A percentile compares a stretch with the other conserved stretches of the same genome.
phyloP scores from a whole-genome alignment of 768 basidiomycete genomes.

The Amanita rimosa region DNA sequence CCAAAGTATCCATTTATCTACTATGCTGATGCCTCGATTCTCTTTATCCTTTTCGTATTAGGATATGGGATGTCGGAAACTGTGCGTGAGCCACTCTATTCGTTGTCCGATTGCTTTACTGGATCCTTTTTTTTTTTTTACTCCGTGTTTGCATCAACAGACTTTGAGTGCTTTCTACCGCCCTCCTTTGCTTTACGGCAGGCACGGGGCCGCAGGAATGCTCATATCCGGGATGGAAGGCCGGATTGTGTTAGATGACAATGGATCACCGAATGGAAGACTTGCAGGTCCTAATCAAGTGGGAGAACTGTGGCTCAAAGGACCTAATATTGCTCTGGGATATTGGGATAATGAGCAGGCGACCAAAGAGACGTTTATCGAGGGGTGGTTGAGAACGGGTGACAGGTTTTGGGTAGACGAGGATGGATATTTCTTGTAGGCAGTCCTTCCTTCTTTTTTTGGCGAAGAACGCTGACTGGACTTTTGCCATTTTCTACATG shows the following conservation, averaged over 20 bases:
- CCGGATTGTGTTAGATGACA: slow-evolving; percentile 49
- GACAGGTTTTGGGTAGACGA: slow-evolving; percentile 55
- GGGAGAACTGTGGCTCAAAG: slow-evolving; percentile 55
- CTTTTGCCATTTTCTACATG: slow-evolving; percentile 15
- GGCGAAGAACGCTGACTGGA: neutral
- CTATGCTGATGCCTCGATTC: neutral
- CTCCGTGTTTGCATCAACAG: slow-evolving; percentile 18
- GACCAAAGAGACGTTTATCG: slow-evolving; percentile 52
- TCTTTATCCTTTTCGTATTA: slow-evolving; percentile 11
- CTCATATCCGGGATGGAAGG: slow-evolving; percentile 56
- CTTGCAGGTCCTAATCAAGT: slow-evolving; percentile 42
- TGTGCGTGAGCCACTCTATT: slow-evolving; percentile 23
- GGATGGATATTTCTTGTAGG: slow-evolving; percentile 57
- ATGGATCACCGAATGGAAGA: slow-evolving; percentile 16
- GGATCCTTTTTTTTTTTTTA: neutral
- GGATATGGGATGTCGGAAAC: slow-evolving; percentile 68
- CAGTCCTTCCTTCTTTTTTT: slow-evolving; percentile 4
- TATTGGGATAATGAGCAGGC: slow-evolving; percentile 68
- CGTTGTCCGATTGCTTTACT: neutral
- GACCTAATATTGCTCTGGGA: slow-evolving; percentile 46
- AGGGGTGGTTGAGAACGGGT: slow-evolving; percentile 70
- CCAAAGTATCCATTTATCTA: neutral
- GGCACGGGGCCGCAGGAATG: slow-evolving; percentile 40
- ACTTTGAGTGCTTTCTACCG: slow-evolving; percentile 40
- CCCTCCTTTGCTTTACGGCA: slow-evolving; percentile 30